Base-by-base conservation (phyloP, 2,329 filamentous ascomycete genomes). In the Metarhizium guizhouense region DNA sequence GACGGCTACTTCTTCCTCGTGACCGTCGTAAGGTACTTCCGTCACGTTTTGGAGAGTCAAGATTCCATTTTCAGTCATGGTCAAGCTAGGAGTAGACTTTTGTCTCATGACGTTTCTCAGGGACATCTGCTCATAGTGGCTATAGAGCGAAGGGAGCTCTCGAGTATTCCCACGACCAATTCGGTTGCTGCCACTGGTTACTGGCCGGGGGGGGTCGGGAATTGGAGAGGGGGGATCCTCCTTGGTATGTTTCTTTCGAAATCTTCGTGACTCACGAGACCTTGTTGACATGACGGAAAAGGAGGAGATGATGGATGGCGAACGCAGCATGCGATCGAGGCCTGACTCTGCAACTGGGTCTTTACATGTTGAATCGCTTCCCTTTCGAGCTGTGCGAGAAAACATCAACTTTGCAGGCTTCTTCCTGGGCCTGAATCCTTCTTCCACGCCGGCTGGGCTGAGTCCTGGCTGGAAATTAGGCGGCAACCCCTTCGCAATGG, bases 91-190 rank as follows among this genome's bases (percentile, higher is more conserved):
- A 10, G 59, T 58, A 6, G 58, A 55, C 13, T 63, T 60, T 30
- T 66, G 61, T 18, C 67, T 64, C 43, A 72, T 64, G 3, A 75
- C 66, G 43, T 77, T 67, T 14, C 74, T 74, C 56, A 80, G 76
- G 0, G 78, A 76, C 71, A 77, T 77, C 60, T 81, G 74, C 64
- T 83, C 81, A 61, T 84, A 83, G 61, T 83, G 79, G 55, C 80
- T 71, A 61, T 83, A 83, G 3, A 84, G 68, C 53, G 76, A 76
- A 47, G 78, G 72, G 25, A 82, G 64, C 3, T 74, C 75, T 16
- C 69, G 66, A 2, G 71, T 62, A 67, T 68, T 61, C 49, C 61
- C 52, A 36, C 60, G 58, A 10, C 47, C 56, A 52, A 61, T 60
- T 30, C 57, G 63, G 18, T 58, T 64, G 36, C 63, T 63, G 2